phyloP scores from a whole-genome alignment of 768 basidiomycete genomes.

The Agaricus subrufescens region DNA sequence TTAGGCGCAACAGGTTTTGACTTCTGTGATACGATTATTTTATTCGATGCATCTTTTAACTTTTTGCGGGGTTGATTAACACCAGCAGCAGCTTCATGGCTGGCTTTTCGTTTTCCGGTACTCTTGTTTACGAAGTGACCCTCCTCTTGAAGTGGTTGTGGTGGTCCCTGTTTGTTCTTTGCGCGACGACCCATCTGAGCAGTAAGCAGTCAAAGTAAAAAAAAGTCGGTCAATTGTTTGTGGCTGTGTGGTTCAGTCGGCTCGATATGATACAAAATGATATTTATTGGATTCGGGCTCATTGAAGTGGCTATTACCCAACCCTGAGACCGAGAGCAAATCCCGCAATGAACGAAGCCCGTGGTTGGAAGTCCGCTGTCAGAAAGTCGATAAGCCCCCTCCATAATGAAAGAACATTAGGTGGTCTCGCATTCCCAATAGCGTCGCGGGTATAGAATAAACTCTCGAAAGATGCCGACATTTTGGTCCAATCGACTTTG shows the following conservation, averaged over 20 bases:
- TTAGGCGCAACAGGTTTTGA: constrained; percentile 14
- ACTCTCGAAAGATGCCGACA: constrained; percentile 65
- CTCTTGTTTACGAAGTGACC: constrained; percentile 36
- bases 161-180: constrained; percentile 79
- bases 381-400: constrained; percentile 73
- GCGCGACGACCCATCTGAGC: constrained; percentile 73
- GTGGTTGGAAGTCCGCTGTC: constrained; percentile 87
- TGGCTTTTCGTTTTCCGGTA: constrained; percentile 74
- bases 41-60: constrained; percentile 35
- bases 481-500: constrained; percentile 74
- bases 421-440: constrained; percentile 49
- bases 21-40: constrained; percentile 27
- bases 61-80: constrained; percentile 44
- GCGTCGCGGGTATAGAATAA: constrained; percentile 63
- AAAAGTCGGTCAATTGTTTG: constrained; percentile 9
- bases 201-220: constrained; percentile 4
- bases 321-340: constrained; percentile 76
- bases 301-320: constrained; percentile 40
- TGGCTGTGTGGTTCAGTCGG: constrained; percentile 3
- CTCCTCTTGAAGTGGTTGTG: constrained; percentile 49
- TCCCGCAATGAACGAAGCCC: constrained; percentile 86
- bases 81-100: constrained; percentile 25
- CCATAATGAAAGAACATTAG: constrained; percentile 64
- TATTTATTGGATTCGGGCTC: neutral
- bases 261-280: neutral